Conservation (phyloP, 352 stramenopile species). For the Globisporangium emineosum region DNA sequence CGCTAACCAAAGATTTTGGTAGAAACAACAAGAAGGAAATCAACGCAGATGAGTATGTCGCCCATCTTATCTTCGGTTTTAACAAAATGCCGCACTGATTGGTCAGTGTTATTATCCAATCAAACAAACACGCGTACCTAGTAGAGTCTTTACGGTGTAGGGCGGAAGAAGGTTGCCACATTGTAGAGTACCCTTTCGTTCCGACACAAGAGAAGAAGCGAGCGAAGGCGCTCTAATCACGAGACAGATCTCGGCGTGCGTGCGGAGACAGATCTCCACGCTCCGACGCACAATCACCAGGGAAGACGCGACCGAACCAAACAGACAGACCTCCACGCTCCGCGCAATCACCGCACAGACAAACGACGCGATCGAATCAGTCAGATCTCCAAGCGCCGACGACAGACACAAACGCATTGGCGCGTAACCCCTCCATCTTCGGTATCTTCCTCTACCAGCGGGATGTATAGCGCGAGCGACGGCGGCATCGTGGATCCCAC, state of each 20-base stretch:
- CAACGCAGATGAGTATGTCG: neutral
- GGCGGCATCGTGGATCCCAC: conserved; percentile 38
- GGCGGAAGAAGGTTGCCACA: neutral
- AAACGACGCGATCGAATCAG: neutral
- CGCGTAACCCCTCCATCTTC: neutral
- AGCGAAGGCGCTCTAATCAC: neutral
- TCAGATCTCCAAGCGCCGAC: neutral
- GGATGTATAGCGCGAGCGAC: conserved; percentile 9
- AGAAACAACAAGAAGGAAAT: neutral
- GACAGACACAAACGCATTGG: neutral
- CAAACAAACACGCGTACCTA: neutral
- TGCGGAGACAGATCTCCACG: too few species aligned
- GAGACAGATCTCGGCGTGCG: too few species aligned
- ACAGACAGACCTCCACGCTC: too few species aligned
- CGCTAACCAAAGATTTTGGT: too few species aligned
- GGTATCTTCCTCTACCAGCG: neutral
- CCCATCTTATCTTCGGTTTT: neutral
- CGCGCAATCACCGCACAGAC: too few species aligned
- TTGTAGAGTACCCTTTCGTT: neutral
- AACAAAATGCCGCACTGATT: neutral
- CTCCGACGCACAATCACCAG: too few species aligned
- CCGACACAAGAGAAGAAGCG: neutral
- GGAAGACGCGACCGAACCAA: too few species aligned
- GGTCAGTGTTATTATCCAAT: neutral
- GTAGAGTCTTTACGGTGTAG: neutral